These are phyloP conservation scores for Przewalskia tangutica DNA, from an alignment of 257 asterid species.

Conservation along the genomic window DNA sequence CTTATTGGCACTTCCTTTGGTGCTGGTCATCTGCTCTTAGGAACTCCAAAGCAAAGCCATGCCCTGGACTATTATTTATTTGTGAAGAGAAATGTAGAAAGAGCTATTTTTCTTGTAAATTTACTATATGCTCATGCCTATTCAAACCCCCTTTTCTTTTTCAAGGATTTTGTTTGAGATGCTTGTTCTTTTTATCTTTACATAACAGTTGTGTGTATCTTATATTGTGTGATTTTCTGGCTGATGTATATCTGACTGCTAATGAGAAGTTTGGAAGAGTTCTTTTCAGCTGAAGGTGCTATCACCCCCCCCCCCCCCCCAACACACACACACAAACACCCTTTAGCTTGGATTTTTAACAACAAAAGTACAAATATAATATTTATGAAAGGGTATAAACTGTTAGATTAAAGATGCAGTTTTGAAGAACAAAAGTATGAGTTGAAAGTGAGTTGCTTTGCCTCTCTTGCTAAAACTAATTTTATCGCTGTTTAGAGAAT, in stretches of 20 bases:
- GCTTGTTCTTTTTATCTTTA: neutral
- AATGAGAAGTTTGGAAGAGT: neutral
- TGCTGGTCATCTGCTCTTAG: neutral
- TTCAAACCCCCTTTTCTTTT: neutral
- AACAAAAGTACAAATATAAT: neutral
- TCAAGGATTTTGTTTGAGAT: conserved; percentile 3
- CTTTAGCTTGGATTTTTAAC: neutral
- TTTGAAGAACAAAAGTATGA: neutral
- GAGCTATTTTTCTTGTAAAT: conserved; percentile 19
- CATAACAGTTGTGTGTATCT: neutral
- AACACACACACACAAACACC: too few species aligned
- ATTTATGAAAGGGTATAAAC: neutral
- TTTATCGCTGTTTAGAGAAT: too few species aligned
- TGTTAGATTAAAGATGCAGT: neutral
- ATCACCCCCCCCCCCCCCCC: neutral
- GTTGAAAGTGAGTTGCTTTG: neutral
- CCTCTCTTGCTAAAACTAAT: neutral
- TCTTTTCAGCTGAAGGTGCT: neutral
- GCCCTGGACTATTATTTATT: neutral
- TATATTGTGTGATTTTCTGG: neutral
- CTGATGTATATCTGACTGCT: conserved; percentile 5
- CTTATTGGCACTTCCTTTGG: neutral
- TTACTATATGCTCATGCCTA: conserved; percentile 5
- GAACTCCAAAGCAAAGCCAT: neutral
- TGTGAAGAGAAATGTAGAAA: conserved; percentile 22